phyloP scores from a whole-genome alignment of 2,329 filamentous ascomycete genomes.

The Fusarium metavorans region DNA sequence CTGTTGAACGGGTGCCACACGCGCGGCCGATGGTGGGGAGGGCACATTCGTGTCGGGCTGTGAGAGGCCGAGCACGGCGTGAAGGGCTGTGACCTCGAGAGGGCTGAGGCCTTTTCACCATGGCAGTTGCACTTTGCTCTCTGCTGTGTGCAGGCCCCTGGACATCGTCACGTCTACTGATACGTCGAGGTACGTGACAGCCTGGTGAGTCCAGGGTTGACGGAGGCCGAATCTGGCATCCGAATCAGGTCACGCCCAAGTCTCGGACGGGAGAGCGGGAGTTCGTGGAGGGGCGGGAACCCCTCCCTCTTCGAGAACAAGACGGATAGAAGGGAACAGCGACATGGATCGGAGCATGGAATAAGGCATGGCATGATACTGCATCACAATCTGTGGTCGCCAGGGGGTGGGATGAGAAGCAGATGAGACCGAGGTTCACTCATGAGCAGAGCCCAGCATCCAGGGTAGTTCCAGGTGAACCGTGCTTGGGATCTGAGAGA shows the following conservation, averaged over 20 bases:
- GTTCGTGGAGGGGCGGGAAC: slow-evolving; percentile 24
- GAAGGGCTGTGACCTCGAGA: slow-evolving; percentile 34
- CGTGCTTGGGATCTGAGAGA: slow-evolving; percentile 25
- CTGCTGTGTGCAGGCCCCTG: slow-evolving; percentile 14
- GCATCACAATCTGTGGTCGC: slow-evolving; percentile 4
- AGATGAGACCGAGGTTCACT: slow-evolving; percentile 33
- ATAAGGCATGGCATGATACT: slow-evolving; percentile 1
- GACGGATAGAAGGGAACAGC: slow-evolving; percentile 18
- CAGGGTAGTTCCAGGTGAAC: slow-evolving; percentile 10
- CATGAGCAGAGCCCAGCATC: slow-evolving; percentile 1
- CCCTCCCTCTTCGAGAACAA: slow-evolving; percentile 13
- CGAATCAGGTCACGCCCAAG: slow-evolving; percentile 15
- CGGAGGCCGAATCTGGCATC: slow-evolving; percentile 31
- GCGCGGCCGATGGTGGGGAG: slow-evolving; percentile 28
- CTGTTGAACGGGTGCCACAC: slow-evolving; percentile 41
- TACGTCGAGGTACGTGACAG: slow-evolving; percentile 5
- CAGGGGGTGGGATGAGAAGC: background rate
- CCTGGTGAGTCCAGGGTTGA: slow-evolving; percentile 5
- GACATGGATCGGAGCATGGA: slow-evolving; percentile 18
- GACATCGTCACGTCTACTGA: slow-evolving; percentile 8
- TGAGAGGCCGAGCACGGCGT: slow-evolving; percentile 46
- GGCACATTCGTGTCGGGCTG: slow-evolving; percentile 48
- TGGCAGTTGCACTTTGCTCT: background rate
- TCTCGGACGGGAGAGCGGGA: slow-evolving; percentile 15
- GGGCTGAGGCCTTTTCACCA: slow-evolving; percentile 13